These are phyloP conservation scores for Cadophora gregata DNA, from an alignment of 2,329 filamentous ascomycete species.

Conservation along the genomic window DNA sequence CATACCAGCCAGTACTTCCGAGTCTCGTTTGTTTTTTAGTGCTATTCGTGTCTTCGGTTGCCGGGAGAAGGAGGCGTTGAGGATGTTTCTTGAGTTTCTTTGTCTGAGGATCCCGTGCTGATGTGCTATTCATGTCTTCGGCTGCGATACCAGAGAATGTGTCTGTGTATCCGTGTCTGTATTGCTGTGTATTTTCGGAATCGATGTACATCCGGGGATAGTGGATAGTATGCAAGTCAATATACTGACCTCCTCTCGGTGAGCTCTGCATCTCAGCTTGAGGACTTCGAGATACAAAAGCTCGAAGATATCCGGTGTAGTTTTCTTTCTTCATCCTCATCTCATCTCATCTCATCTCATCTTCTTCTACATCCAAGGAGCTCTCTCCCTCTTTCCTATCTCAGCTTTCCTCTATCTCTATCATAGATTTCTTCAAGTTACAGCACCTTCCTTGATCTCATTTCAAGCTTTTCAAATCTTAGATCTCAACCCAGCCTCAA, in stretches of 20 bases:
- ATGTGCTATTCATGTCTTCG: constrained; percentile 12
- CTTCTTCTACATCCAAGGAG: constrained; percentile 18
- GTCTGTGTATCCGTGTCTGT: not conserved
- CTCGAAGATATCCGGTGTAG: constrained; percentile 20
- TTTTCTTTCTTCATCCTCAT: not conserved
- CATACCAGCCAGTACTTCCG: not conserved
- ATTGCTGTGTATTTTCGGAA: constrained; percentile 24
- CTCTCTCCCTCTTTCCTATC: constrained; percentile 8
- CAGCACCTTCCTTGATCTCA: constrained; percentile 12
- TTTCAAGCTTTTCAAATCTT: constrained; percentile 8
- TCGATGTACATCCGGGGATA: not conserved
- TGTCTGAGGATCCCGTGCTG: not conserved
- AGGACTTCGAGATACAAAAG: constrained; percentile 21
- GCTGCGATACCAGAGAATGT: not conserved
- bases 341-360: constrained; percentile 21
- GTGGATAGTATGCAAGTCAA: constrained; percentile 10
- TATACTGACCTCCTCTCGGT: not conserved
- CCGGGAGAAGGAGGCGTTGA: not conserved
- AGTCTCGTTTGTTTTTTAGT: constrained; percentile 6
- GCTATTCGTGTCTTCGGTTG: constrained; percentile 15
- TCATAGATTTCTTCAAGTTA: constrained; percentile 9
- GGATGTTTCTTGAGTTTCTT: not conserved
- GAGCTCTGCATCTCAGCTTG: not conserved
- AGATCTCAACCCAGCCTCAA: not conserved
- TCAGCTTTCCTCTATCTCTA: constrained; percentile 11